These are phyloP conservation scores for Tubosaeta sp. DNA, from an alignment of 768 basidiomycete species.

Conservation along the genomic window DNA sequence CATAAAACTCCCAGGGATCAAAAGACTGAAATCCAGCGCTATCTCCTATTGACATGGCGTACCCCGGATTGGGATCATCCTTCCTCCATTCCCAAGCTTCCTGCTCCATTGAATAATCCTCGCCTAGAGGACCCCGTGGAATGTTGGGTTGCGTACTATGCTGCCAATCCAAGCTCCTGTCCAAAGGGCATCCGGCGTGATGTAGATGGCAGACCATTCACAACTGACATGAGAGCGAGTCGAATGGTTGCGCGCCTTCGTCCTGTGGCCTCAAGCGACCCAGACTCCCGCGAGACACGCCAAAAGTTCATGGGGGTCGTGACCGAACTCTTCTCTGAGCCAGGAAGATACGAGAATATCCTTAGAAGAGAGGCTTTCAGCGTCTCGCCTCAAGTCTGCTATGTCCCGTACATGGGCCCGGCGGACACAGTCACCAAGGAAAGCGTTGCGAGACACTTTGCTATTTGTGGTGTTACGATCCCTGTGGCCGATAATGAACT, in stretches of 20 bases:
- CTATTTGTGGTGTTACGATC: constrained; percentile 37
- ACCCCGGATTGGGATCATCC: constrained; percentile 36
- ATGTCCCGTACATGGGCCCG: constrained; percentile 29
- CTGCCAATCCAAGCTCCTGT: constrained; percentile 42
- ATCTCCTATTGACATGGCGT: constrained; percentile 41
- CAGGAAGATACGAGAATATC: constrained; percentile 37
- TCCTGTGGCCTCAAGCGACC: constrained; percentile 32
- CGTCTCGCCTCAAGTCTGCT: constrained; percentile 32
- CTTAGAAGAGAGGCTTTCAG: constrained; percentile 33
- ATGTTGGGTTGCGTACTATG: constrained; percentile 43
- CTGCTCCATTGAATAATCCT: constrained; percentile 36
- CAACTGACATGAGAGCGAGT: constrained; percentile 44
- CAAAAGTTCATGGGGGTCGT: constrained; percentile 38
- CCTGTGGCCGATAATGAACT: constrained; percentile 34
- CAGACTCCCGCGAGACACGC: constrained; percentile 33
- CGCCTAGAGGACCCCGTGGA: constrained; percentile 45
- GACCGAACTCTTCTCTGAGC: constrained; percentile 38
- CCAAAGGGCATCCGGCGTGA: constrained; percentile 45
- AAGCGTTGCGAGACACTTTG: constrained; percentile 39
- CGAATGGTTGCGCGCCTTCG: constrained; percentile 47
- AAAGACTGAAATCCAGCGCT: constrained; percentile 43
- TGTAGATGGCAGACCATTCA: constrained; percentile 33
- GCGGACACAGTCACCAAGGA: constrained; percentile 30
- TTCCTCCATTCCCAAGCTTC: constrained; percentile 15
- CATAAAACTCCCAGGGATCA: constrained; percentile 40